Evolutionary conservation across 2,329 filamentous ascomycete species (phyloP), one percentile per base, ranked within the genome.

Genomic region (Endoconidiophora laricicola): DNA sequence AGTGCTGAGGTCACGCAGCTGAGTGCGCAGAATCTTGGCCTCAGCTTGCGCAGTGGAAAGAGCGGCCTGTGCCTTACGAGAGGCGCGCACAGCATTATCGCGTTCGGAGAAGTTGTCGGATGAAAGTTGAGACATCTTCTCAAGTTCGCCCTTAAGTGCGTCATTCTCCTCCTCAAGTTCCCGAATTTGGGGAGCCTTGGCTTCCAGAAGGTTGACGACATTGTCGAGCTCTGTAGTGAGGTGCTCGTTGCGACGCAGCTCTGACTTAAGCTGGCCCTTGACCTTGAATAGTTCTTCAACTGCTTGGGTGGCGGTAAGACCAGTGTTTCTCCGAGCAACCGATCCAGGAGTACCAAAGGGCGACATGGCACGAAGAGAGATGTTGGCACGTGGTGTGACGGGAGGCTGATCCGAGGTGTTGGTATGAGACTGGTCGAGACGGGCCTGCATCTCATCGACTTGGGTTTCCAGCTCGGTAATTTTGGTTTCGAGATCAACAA

Each of bases 1-100:
- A 1, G 83, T 81, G 58, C 87, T 87, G 18, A 94, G 73, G 62
- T 96, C 91, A 33, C 90, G 83, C 6, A 96, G 71, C 61, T 95
- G 87, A 56, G 87, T 84, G 47, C 83, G 82, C 22, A 94, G 69
- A 38, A 95, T 85, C 54, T 83, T 80, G 29, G 76, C 73, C 64
- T 96, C 87, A 1, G 76, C 71, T 54, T 78, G 72, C 0, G 72
- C 68, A 1, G 70, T 76, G 22, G 69, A 73, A 50, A 87, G 72
- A 51, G 85, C 75, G n/a, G 76, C 76, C 60, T 91, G 81, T 48
- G 81, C 82, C 64, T 83, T 90, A 56, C 87, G 77, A 9, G 83
- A 76, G 22, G 84, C 81, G 63, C 86, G 88, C 53, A 80, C 79
- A 1, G 87, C 84, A 4, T 69, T 65, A 56, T 96, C 88, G 38